Base-by-base conservation (phyloP, 2,329 filamentous ascomycete genomes). In the Sarocladium strictum region DNA sequence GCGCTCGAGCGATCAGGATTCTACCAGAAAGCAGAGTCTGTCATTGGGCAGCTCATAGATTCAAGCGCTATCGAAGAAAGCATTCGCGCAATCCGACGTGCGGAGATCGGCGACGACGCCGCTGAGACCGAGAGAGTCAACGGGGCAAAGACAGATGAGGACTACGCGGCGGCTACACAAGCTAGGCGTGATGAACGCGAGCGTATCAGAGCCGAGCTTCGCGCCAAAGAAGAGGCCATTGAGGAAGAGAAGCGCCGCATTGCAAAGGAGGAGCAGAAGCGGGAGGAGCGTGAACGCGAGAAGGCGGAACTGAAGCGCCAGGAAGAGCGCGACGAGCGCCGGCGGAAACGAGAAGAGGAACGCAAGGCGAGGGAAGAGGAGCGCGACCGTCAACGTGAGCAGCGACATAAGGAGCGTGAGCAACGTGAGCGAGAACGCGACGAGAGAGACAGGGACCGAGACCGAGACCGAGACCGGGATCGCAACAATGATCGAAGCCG, bases 1-100 rank as follows among this genome's bases (percentile, higher is more conserved):
- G 87, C 87, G 1, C 80, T 90, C 17, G 88, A 92, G 63, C 83
- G 89, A 57, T 86, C 83, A 19, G 86, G 87, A 24, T 83, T 91
- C 26, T 94, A 93, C 63, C 82, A 86, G 57, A 81, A 82, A 61
- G 87, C 86, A 0, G 83, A 89, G 61, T 76, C 79, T 7, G 80
- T 85, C 51, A 83, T 92, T 50, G 80, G 84, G 57, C 74, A 79
- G 26, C 75, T 90, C 56, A 87, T 93, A 56, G 83, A 89, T 62
- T 77, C 85, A 47, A 74, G 74, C 10, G 79, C 83, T 24, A 89
- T 90, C 56, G 85, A 90, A 64, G 74, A 77, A 24, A 82, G 83
- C 51, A 83, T 93, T 64, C 83, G 89, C 57, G 81, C 85, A 59
- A 78, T 89, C 51, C 79, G 89, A 23, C 75, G 78, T 17, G 76